Base-by-base conservation (phyloP, 306 rosid species). In the Pyrus communis region DNA sequence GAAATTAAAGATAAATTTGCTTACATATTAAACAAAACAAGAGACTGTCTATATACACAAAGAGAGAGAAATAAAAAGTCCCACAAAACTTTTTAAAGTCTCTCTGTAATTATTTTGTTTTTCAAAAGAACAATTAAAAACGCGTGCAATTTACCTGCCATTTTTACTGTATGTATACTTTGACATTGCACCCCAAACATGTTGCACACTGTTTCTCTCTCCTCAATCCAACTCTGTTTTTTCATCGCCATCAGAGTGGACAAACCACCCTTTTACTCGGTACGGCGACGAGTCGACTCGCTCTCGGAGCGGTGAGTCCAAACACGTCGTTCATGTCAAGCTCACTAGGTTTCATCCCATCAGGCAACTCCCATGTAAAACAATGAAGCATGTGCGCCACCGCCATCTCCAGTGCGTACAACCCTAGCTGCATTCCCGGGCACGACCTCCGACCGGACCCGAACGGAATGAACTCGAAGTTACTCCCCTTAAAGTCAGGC, bases 381-480 rank as follows among this genome's bases (percentile, higher is more conserved):
- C 96, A 89, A 30, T 93, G 98, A 49, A 91, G 85, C 10, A 93
- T 82, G 82, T 93, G 91, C 4, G 87, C 88, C 80, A 93, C 92
- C 0, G 96, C 82, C 88, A 88, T 40, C 70, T 93, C 96, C 30
- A 93, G 85, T 40, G 96, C 86, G 64, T 88, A 91, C 0, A 93
- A 85, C 25, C 96, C 98, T 17, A 93, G 82, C 46, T 87, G 92
- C 98, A 93, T 93, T 0, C 98, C 98, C 1, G 98, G 98, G 81
- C 98, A 93, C 0, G 98, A 93, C 81, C 98, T 81, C 2, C 98
- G 90, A 72, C 98, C 98, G 62, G 97, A 93, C 57, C 98, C 98
- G 70, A 93, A 93, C 0, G 98, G 98, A 4, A 93, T 82, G 73
- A 91, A 93, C 90, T 93, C 97, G 43, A 93, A 93, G 82, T 91